phyloP scores from a whole-genome alignment of 768 basidiomycete species.

The Tricholoma sp. region DNA sequence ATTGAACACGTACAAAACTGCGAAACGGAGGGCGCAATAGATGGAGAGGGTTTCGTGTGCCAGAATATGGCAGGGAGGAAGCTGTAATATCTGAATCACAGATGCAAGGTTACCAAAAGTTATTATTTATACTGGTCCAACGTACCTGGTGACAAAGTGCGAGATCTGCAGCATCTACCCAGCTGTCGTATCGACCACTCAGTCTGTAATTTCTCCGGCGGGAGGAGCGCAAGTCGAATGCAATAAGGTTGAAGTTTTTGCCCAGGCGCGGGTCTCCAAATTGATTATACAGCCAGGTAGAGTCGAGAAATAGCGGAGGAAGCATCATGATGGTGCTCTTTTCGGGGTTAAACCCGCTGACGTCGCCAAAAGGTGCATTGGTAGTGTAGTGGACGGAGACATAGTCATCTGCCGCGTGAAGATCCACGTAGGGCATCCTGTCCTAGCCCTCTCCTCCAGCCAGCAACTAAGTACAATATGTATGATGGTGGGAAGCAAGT shows the following conservation, averaged over 20 bases:
- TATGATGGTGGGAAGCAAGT: constrained; percentile 8
- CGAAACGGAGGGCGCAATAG: constrained; percentile 57
- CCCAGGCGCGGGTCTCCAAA: constrained; percentile 62
- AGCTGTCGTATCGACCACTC: constrained; percentile 58
- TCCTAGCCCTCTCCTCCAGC: background rate
- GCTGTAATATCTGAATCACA: constrained; percentile 43
- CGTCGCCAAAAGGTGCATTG: constrained; percentile 52
- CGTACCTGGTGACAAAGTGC: constrained; percentile 60
- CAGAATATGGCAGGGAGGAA: constrained; percentile 68
- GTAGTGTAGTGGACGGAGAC: constrained; percentile 70
- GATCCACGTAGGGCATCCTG: constrained; percentile 64
- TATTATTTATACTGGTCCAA: constrained; percentile 4
- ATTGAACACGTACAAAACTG: constrained; percentile 48
- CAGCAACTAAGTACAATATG: background rate
- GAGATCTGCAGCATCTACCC: constrained; percentile 77
- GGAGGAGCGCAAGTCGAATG: constrained; percentile 64
- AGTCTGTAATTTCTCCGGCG: constrained; percentile 54
- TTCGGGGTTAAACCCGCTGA: constrained; percentile 58
- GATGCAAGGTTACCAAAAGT: background rate
- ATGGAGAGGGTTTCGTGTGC: constrained; percentile 59
- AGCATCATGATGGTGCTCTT: constrained; percentile 66
- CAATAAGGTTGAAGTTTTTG: constrained; percentile 60
- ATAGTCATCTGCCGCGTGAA: constrained; percentile 58
- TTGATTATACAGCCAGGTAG: constrained; percentile 61
- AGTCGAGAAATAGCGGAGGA: constrained; percentile 65